Conservation (phyloP, 441 rosid species). For the Gossypium gossypioides region DNA sequence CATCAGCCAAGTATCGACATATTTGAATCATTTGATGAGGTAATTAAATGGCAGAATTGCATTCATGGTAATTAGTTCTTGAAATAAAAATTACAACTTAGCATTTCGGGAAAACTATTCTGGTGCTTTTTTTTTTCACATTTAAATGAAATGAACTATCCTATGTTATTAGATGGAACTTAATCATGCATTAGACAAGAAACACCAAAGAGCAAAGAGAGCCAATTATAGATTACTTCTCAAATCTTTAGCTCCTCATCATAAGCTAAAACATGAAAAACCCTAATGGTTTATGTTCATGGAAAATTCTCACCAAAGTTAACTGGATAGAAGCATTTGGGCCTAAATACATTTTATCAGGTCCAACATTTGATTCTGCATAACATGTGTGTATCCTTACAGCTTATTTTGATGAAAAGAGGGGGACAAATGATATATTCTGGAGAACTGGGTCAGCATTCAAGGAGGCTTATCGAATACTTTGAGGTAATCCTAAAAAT, state of each 20-base stretch:
- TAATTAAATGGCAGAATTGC: neutral
- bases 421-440: conserved; percentile 34
- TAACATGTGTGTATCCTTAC: conserved; percentile 4
- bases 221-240: neutral
- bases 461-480: conserved; percentile 30
- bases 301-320: neutral
- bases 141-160: neutral
- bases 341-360: neutral
- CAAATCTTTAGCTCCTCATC: neutral
- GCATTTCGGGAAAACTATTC: neutral
- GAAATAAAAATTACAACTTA: neutral
- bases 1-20: conserved; percentile 31
- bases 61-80: neutral
- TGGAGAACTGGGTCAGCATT: conserved; percentile 32
- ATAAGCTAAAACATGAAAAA: neutral
- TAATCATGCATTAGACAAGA: neutral
- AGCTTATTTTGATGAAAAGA: conserved; percentile 37
- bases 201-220: neutral
- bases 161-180: neutral
- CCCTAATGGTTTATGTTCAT: neutral
- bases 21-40: conserved; percentile 28
- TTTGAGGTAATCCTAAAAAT: conserved; percentile 24
- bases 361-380: neutral
- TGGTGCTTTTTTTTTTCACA: neutral
- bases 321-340: neutral